Base-by-base conservation (phyloP, 2,329 filamentous ascomycete genomes). In the Apiospora aurea region DNA sequence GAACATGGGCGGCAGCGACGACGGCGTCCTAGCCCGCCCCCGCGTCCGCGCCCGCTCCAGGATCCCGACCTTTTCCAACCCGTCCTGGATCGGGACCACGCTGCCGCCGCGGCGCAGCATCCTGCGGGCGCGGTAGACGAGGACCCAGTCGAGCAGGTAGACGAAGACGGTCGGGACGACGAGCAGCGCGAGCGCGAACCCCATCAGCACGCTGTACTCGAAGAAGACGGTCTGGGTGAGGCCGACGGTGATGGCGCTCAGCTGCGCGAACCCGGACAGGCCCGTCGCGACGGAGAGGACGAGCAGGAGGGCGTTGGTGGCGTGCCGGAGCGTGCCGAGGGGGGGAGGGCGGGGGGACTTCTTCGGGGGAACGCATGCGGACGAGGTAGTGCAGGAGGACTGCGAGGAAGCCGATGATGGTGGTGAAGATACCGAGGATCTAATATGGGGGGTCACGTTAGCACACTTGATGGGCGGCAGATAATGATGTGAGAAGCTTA, bases 341-440 rank as follows among this genome's bases (percentile, higher is more conserved):
- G 44, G 67, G 61, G 71, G 3, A 57, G 46, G 70, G n/a, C n/a
- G 70, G 64, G 13, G 46, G 16, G 2, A 38, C 5, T 5, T 47
- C 66, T 1, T 67, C 67, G 1, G 69, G 69, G 2, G 70, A 66
- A n/a, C 68, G 69, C 24, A 74, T 61, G 41, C 77, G 79, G 61
- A 75, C 74, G 24, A 76, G 64, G 26, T 76, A 71, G 69, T 78
- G 77, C 3, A 81, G 73, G 0, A 69, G 73, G 0, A 79, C 66
- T 10, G 80, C 76, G 1, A 69, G 72, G 6, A 80, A 46, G 34
- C 75, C 77, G 38, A 77, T 18, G 21, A 81, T 38, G 1, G 75
- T 71, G 2, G 77, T 77, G 11, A 80, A 34, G 8, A 80, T 73
- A 29, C 78, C 76, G 26, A 81, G 72, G n/a, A 81, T 73, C 79